Base-by-base conservation (phyloP, 1,284 basidiomycete species). In the Tetrapyrgos nigripes region DNA sequence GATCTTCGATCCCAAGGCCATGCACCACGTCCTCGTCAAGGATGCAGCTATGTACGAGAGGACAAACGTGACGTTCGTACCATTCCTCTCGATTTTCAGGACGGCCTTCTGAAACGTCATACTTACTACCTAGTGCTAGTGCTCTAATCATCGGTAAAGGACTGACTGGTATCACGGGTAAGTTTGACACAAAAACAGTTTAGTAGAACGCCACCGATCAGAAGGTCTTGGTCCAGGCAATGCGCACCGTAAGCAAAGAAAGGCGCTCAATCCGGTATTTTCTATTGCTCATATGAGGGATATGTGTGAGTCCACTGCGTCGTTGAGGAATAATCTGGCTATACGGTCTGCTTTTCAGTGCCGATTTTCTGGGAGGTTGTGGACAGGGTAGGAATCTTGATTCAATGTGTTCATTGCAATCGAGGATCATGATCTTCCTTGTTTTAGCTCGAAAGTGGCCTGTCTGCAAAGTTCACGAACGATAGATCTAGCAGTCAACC, bases 11-110 rank as follows among this genome's bases (percentile, higher is more conserved):
- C 70, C 74, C 9, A 69, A 69, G 58, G 73, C 73, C 3, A 48
- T 76, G 50, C 68, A 76, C 53, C 72, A 75, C 23, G 70, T 76
- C 43, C 35, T 76, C 13, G 70, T 75, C 29, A 75, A 68, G 59
- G 58, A 59, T 47, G 37, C 51, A 28, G 35, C 43, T 14, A 29
- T 19, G 5, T 40, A n/a, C 19, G 58, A 21, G 14, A n/a, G 45
- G 26, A 10, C 14, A 27, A 26, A 31, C 27, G n/a, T 51, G 29
- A 4, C 6, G 37, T 40, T 40, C 37, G 37, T 40, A 40, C 11
- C 11, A 29, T 28, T 28, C 14, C 17, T 37, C 26, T 23, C 14
- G n/a, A 35, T 19, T 6, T 35, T 27, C 31, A 33, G 14, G 8
- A 14, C 9, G 31, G 8, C 14, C 14, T 8, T 8, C 44, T 21